Base-by-base conservation (phyloP, 1,284 basidiomycete genomes). In the Ganoderma boninense region DNA sequence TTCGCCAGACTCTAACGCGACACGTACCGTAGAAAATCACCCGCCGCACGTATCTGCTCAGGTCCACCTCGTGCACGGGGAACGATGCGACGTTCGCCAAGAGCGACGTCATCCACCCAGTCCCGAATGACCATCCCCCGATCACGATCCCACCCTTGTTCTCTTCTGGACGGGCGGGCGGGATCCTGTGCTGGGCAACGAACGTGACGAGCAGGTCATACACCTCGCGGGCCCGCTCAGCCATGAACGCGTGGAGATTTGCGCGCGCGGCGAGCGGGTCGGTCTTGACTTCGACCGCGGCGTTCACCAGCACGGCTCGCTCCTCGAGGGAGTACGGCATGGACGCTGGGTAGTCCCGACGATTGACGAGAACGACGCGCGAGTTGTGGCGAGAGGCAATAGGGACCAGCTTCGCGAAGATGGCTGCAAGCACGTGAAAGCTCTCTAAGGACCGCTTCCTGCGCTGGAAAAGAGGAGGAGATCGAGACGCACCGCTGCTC, bases 401-500 rank as follows among this genome's bases (percentile, higher is more conserved):
- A 2, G 59, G 66, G 8, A 62, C 11, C 8, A 67, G 35, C 40
- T 62, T 54, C 26, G 60, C 29, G 40, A 62, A 67, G 38, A 62
- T 35, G 6, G 10, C 59, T 54, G 11, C 10, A 6, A 38, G 60
- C 11, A 62, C n/a, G 29, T 35, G 18, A 4, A 57, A 32, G 32
- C 0, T 32, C 29, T 2, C 23, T 43, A 20, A 42, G 23, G 7
- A 26, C 10, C 4, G 29, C 5, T 10, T 35, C 29, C n/a, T 43
- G 23, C 6, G 23, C 60, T 11, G 7, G 5, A 14, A 14, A 11
- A 11, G 29, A 29, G 10, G n/a, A 13, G 43, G n/a, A n/a, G n/a
- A n/a, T n/a, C n/a, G 1, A 10, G 7, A 68, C 76, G 49, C 42
- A 76, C 77, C 74, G 10, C 72, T 68, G 49, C 73, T 71, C 59